Conservation (phyloP, 768 basidiomycete species). For the Trametes cubensis region DNA sequence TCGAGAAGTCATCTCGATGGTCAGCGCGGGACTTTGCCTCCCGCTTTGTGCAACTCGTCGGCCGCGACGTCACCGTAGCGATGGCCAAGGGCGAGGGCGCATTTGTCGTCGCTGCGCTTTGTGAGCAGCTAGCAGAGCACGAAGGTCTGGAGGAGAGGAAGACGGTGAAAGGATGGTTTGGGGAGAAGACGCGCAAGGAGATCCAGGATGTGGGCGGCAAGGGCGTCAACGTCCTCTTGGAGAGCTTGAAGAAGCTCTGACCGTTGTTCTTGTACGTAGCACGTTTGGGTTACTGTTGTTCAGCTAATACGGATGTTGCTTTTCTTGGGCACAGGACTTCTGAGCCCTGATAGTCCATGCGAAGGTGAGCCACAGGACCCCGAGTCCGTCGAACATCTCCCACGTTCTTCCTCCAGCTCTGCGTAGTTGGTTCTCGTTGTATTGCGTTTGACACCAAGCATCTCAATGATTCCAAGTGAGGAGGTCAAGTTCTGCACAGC, state of each 20-base stretch:
- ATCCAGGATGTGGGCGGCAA: constrained; percentile 62
- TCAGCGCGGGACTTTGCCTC: constrained; percentile 62
- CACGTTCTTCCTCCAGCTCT: no score
- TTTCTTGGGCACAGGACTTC: no score
- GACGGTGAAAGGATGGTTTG: constrained; percentile 63
- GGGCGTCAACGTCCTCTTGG: constrained; percentile 71
- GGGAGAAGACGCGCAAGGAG: constrained; percentile 44
- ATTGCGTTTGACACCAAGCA: no score
- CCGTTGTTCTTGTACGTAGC: not conserved
- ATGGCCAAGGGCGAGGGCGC: constrained; percentile 68
- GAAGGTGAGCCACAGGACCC: no score
- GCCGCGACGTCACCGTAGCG: constrained; percentile 49
- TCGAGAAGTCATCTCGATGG: constrained; percentile 58
- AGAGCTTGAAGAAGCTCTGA: constrained; percentile 47
- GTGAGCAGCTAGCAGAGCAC: constrained; percentile 42
- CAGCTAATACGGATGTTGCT: not conserved
- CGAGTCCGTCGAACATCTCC: no score
- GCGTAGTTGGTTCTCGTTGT: no score
- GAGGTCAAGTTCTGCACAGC: no score
- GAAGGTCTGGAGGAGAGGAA: constrained; percentile 46
- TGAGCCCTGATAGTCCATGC: no score
- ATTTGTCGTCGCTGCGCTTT: constrained; percentile 76
- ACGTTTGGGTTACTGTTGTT: not conserved
- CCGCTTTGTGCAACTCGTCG: constrained; percentile 57
- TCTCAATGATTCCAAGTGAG: no score